Evolutionary conservation across 1,284 basidiomycete species (phyloP), one percentile per base, ranked within the genome.

Genomic region (Ustilago loliicola): DNA sequence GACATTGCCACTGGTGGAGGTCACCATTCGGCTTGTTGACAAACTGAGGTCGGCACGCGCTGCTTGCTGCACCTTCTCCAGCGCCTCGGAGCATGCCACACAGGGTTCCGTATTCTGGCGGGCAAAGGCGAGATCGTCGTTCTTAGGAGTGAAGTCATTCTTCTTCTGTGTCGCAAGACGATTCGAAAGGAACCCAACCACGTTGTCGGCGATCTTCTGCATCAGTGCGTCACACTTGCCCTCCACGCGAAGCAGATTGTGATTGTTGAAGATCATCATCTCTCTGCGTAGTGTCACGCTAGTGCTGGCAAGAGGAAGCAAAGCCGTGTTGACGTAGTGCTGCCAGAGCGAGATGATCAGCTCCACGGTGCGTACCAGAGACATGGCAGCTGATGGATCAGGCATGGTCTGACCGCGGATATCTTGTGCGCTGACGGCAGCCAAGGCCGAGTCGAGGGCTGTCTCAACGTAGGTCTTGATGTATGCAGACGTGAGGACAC

Each of bases 341-440:
- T 99, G 97, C 96, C 96, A 98, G 3, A 99, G 90, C 84, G 97
- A 93, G 82, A 93, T 94, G 68, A 97, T 92, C 59, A 97, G 90
- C 86, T 97, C 95, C n/a, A 93, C 91, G 1, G 90, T 89, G 73
- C 90, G 90, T 66, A 99, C 88, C 21, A 93, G 90, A 7, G 79
- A 65, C 62, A 84, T 68, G 4, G 68, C 60, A 7, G 72, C 47
- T n/a, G 68, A 71, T 15, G 98, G 88, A 78, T 90, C 93, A 0
- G 95, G 95, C 85, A 89, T 79, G 84, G 93, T 94, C 19, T 89
- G 84, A 1, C 68, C 68, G 1, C 84, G 72, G 27, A 61, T 77
- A 83, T 99, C 96, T 64, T 86, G 86, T 10, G 89, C 88, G 55
- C 96, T 93, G 3, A 96, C 87, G 48, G 91, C 91, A 17, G 91